Evolutionary conservation across 768 basidiomycete genomes (phyloP).

Genomic region (Tricholoma matsutake): DNA sequence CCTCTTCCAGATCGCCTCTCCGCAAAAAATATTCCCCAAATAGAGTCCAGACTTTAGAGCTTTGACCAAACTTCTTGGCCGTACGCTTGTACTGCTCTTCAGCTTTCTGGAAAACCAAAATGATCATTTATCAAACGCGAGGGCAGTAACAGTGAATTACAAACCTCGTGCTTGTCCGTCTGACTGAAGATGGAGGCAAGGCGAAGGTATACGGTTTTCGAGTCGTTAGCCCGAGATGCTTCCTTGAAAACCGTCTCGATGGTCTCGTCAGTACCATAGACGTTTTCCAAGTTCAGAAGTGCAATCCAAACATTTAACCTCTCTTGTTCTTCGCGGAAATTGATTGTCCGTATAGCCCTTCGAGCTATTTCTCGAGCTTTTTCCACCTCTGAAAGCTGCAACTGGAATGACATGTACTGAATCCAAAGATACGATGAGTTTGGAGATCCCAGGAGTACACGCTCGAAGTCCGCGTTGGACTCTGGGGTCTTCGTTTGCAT

Average conservation of each 20-base stretch:
- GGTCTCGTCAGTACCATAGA: conserved; percentile 82
- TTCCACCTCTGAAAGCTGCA: conserved; percentile 94
- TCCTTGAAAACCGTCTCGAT: conserved; percentile 86
- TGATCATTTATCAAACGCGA: background rate
- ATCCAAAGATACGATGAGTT: conserved; percentile 99
- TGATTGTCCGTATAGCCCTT: conserved; percentile 83
- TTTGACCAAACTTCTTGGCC: conserved; percentile 91
- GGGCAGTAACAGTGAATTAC: conserved; percentile 4
- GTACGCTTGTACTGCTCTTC: conserved; percentile 88
- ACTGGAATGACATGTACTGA: conserved; percentile 98
- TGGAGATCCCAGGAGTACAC: conserved; percentile 87
- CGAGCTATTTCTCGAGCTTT: conserved; percentile 88
- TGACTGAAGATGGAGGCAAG: conserved; percentile 83
- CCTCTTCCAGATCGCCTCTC: conserved; percentile 70
- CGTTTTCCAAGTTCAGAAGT: conserved; percentile 89
- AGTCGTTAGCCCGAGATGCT: conserved; percentile 86
- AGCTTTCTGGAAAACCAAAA: conserved; percentile 59
- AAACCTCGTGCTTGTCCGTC: conserved; percentile 77
- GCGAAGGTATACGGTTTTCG: conserved; percentile 85
- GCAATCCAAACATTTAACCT: conserved; percentile 98
- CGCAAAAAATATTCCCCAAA: conserved; percentile 83
- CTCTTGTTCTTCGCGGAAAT: conserved; percentile 94
- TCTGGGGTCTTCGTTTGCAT: conserved; percentile 84
- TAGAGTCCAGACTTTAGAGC: conserved; percentile 91
- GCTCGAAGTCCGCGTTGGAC: conserved; percentile 93